phyloP scores from a whole-genome alignment of 2,329 filamentous ascomycete species.

The Diaporthe caulivora region DNA sequence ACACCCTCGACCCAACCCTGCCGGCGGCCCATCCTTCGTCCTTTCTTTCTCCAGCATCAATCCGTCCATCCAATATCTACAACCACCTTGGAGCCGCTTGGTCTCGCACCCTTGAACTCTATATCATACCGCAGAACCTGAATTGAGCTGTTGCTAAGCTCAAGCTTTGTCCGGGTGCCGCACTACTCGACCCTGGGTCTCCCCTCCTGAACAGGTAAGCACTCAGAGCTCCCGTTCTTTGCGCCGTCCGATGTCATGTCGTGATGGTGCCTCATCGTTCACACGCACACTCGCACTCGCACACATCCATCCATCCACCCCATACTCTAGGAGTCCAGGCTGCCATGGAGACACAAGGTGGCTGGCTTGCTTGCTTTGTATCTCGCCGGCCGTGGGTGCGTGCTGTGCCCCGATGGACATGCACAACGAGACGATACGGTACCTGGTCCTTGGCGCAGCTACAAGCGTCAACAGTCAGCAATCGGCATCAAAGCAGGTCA shows the following conservation, averaged over 20 bases:
- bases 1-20: not conserved
- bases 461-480: not conserved
- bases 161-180: slow-evolving; percentile 13
- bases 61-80: slow-evolving; percentile 23
- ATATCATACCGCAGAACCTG: not conserved
- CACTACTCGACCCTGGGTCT: not conserved
- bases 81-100: slow-evolving; percentile 27
- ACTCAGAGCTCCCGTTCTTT: not conserved
- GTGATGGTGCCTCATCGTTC: slow-evolving; percentile 8
- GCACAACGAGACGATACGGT: not conserved
- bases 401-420: not conserved
- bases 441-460: not conserved
- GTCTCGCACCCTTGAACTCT: slow-evolving; percentile 19
- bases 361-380: not conserved
- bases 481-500: not conserved
- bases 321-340: not conserved
- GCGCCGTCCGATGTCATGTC: slow-evolving; percentile 5
- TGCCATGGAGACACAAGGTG: not conserved
- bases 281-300: no score
- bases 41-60: not conserved
- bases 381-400: not conserved
- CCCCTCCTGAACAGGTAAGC: slow-evolving; percentile 27
- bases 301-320: not conserved
- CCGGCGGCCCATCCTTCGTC: not conserved
- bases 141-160: not conserved